Base-by-base conservation (phyloP, 768 basidiomycete genomes). In the Suillus decipiens region DNA sequence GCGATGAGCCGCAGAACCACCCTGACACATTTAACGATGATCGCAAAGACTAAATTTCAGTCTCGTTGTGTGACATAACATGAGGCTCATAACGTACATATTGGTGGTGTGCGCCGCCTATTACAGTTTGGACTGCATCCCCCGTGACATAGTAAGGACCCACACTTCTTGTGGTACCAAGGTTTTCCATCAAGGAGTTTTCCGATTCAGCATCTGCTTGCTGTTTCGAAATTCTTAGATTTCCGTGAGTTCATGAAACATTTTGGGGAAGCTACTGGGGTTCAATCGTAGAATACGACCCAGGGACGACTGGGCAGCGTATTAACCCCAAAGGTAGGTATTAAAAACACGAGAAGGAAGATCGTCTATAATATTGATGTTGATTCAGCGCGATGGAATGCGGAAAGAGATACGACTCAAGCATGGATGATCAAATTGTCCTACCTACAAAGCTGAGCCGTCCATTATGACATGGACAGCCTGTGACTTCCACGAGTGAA, bases 71-170 rank as follows among this genome's bases (percentile, higher is more conserved):
- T n/a, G 33, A 28, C 28, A 19, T 17, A 57, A 39, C 56, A 19
- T 79, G 71, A 67, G 67, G 58, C 17, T 42, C 62, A 61, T 37
- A 59, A 80, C 91, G 64, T 70, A 94, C 92, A 73, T 87, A 90
- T 78, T 94, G 90, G 68, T 88, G 85, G 69, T 86, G 92, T 15
- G 92, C 82, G 12, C 86, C 89, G 34, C 92, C 92, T 33, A 93
- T 74, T 24, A 92, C 79, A 4, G 89, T 91, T 67, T 89, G 86
- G 7, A 92, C 89, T 0, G 87, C 82, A 63, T 90, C 87, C 1
- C 90, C 92, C 68, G 88, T 84, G 33, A 93, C 86, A 68, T 93
- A 93, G 68, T 88, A 88, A 61, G 92, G 71, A 2, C 90, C 92
- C 3, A 88, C 83, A 48, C 82, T 80, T 65, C 75, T 76, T 59